Evolutionary conservation across 2,329 filamentous ascomycete species (phyloP).

Genomic region (Plectosphaerella cucumerina): DNA sequence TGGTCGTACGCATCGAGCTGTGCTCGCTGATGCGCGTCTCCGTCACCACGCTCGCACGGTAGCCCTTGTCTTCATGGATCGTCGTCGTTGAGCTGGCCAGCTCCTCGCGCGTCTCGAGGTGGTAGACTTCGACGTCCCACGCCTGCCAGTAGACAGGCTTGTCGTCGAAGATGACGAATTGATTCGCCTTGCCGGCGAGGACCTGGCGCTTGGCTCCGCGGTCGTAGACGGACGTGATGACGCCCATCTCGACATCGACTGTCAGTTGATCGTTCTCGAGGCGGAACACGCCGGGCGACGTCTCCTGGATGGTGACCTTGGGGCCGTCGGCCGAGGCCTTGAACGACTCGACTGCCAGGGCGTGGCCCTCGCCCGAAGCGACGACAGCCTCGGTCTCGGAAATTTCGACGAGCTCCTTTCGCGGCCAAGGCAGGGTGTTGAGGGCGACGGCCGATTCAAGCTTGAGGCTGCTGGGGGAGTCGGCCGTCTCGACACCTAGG

Average conservation of each 20-base stretch:
- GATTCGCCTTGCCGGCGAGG: constrained; percentile 57
- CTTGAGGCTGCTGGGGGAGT: constrained; percentile 19
- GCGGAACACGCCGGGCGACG: constrained; percentile 45
- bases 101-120: constrained; percentile 59
- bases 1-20: constrained; percentile 61
- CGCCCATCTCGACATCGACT: constrained; percentile 51
- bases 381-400: constrained; percentile 22
- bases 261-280: constrained; percentile 52
- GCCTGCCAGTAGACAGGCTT: constrained; percentile 70
- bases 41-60: constrained; percentile 54
- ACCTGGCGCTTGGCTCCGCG: constrained; percentile 52
- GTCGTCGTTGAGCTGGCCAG: constrained; percentile 43
- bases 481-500: constrained; percentile 45
- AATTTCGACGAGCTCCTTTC: constrained; percentile 46
- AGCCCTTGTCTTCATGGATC: constrained; percentile 46
- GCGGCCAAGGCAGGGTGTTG: constrained; percentile 59
- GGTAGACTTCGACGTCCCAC: constrained; percentile 68
- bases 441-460: constrained; percentile 37
- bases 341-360: constrained; percentile 14
- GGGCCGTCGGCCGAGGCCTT: constrained; percentile 34
- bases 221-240: constrained; percentile 60
- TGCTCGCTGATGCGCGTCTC: constrained; percentile 60
- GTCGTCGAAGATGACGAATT: constrained; percentile 64
- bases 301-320: constrained; percentile 44
- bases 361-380: constrained; percentile 19